These are phyloP conservation scores for Torulaspora globosa DNA, from an alignment of 1,139 yeast genomes.

Conservation along the genomic window DNA sequence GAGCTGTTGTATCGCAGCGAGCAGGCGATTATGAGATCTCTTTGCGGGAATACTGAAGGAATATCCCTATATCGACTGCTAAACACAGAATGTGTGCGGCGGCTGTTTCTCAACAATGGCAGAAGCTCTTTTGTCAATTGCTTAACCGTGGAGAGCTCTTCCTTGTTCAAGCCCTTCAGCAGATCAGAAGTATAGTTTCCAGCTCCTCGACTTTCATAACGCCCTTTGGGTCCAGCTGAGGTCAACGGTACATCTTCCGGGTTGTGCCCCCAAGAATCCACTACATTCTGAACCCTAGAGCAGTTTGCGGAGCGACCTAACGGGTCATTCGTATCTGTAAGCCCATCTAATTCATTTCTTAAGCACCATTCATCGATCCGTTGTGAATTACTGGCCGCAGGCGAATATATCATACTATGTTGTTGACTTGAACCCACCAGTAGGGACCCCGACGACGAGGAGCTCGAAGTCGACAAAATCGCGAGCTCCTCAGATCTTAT, in stretches of 20 bases:
- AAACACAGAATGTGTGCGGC: slow-evolving; percentile 7
- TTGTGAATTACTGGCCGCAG: slow-evolving; percentile 15
- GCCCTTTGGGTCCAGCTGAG: slow-evolving; percentile 1
- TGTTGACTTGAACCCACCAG: not conserved
- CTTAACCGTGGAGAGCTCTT: slow-evolving; percentile 14
- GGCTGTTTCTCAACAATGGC: slow-evolving; percentile 14
- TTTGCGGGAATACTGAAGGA: slow-evolving; percentile 22
- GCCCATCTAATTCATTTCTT: slow-evolving; percentile 11
- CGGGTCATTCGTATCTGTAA: slow-evolving; percentile 1
- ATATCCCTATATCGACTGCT: slow-evolving; percentile 17
- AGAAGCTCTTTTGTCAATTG: slow-evolving; percentile 11
- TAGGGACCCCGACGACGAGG: slow-evolving; percentile 15
- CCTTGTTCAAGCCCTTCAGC: slow-evolving; percentile 12
- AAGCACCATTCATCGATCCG: slow-evolving; percentile 24
- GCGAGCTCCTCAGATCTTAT: slow-evolving; percentile 21
- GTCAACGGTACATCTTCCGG: slow-evolving; percentile 2
- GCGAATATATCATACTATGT: slow-evolving; percentile 4
- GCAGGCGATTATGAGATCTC: slow-evolving; percentile 14
- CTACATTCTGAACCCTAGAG: slow-evolving; percentile 15
- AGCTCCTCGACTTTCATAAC: not conserved
- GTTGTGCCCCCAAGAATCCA: slow-evolving; percentile 20
- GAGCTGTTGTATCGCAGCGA: slow-evolving; percentile 12
- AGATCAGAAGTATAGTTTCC: slow-evolving; percentile 15
- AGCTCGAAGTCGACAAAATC: slow-evolving; percentile 20
- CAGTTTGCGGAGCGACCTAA: slow-evolving; percentile 9